A percentile compares a stretch with the other conserved stretches of the same genome.
phyloP scores from a whole-genome alignment of 192 early-diverging fungal species.

The Funneliformis geosporum region DNA sequence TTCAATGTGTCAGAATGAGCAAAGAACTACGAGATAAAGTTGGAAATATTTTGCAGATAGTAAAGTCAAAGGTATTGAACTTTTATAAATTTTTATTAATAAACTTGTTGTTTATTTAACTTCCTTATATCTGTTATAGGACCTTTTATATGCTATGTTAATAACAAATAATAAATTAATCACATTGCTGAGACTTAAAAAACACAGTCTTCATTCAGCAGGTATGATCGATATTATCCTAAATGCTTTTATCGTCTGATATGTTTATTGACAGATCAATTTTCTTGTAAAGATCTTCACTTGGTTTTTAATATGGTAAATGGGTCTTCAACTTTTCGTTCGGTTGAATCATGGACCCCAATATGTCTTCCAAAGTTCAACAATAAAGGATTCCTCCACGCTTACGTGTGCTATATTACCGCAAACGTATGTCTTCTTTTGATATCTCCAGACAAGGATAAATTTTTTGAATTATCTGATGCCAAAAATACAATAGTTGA shows the following conservation, averaged over 20 bases:
- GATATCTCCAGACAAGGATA: constrained; percentile 78
- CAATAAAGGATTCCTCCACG: constrained; percentile 82
- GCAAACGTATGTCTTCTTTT: constrained; percentile 72
- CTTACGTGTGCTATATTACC: constrained; percentile 81
- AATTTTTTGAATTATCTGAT: constrained; percentile 77
- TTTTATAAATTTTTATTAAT: not conserved
- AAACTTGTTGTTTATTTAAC: not conserved
- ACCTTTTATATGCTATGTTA: constrained; percentile 78
- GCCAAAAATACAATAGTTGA: constrained; percentile 68
- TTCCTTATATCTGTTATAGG: constrained; percentile 34
- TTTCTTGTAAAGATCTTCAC: constrained; percentile 60
- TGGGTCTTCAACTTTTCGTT: constrained; percentile 71
- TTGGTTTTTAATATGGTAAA: constrained; percentile 80
- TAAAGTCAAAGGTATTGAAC: constrained; percentile 55
- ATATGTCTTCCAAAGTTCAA: constrained; percentile 94
- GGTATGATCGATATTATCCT: constrained; percentile 38
- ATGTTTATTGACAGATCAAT: not conserved
- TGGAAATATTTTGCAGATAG: constrained; percentile 57
- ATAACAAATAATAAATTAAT: constrained; percentile 76
- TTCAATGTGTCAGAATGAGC: constrained; percentile 74
- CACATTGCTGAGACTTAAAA: constrained; percentile 70
- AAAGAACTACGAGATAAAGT: constrained; percentile 69
- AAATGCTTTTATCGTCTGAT: not conserved
- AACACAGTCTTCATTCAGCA: constrained; percentile 77
- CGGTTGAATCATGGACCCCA: constrained; percentile 91